These are phyloP conservation scores for Amniculicola lignicola DNA, from an alignment of 495 filamentous ascomycete genomes.

Conservation along the genomic window DNA sequence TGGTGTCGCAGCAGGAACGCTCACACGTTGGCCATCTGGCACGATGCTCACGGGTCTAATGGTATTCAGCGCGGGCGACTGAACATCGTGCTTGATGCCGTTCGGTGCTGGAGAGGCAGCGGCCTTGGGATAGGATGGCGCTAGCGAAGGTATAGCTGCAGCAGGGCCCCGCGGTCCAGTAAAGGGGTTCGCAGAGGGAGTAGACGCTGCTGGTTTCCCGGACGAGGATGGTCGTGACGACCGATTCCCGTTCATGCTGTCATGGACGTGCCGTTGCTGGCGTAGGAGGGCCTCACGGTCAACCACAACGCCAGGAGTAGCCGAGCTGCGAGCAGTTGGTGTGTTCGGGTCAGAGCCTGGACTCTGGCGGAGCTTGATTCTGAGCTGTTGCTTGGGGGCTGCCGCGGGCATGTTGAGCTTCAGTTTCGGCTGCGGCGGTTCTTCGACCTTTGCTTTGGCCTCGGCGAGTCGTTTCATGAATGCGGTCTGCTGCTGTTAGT, in stretches of 20 bases:
- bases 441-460: constrained; percentile 57
- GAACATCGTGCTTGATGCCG: constrained; percentile 36
- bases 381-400: constrained; percentile 35
- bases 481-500: constrained; percentile 50
- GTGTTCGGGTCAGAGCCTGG: constrained; percentile 41
- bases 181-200: constrained; percentile 30
- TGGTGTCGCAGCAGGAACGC: constrained; percentile 15
- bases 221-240: constrained; percentile 38
- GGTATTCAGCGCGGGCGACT: constrained; percentile 34
- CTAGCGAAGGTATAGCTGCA: constrained; percentile 21
- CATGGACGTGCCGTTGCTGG: constrained; percentile 49
- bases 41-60: constrained; percentile 26
- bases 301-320: constrained; percentile 46
- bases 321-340: constrained; percentile 35
- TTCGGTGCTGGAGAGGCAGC: constrained; percentile 33
- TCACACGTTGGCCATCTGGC: constrained; percentile 22
- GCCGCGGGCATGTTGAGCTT: constrained; percentile 66
- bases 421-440: constrained; percentile 69
- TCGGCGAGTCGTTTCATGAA: constrained; percentile 64
- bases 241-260: constrained; percentile 43
- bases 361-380: constrained; percentile 46
- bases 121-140: constrained; percentile 19
- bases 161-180: constrained; percentile 30
- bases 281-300: constrained; percentile 51
- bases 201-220: constrained; percentile 24